Evolutionary conservation across 1,284 basidiomycete species (phyloP).

Genomic region (Exsudoporus floridanus): DNA sequence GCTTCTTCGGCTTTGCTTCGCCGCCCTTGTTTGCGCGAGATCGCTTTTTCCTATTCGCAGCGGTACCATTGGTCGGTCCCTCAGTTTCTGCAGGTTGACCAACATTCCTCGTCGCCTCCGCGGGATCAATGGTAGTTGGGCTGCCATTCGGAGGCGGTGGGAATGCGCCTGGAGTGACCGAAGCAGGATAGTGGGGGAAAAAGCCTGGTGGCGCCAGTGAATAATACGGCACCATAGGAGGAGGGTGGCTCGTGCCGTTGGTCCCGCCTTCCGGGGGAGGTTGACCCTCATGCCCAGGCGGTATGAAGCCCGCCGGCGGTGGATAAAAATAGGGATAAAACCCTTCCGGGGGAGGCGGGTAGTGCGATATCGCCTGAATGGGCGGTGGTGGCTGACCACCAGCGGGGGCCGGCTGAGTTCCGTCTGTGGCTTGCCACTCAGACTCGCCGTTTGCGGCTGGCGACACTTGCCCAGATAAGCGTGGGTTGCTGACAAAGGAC

Average conservation of each 20-base stretch:
- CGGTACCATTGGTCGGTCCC: constrained; percentile 27
- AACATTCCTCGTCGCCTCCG: constrained; percentile 22
- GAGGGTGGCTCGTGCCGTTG: constrained; percentile 42
- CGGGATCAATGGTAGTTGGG: constrained; percentile 32
- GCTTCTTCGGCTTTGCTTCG: constrained; percentile 37
- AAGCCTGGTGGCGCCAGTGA: constrained; percentile 41
- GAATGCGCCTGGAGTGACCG: constrained; percentile 28
- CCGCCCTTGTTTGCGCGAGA: constrained; percentile 31
- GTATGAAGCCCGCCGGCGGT: constrained; percentile 41
- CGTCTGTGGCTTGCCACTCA: constrained; percentile 37
- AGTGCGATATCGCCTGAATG: constrained; percentile 42
- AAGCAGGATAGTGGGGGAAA: constrained; percentile 29
- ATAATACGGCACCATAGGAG: constrained; percentile 46
- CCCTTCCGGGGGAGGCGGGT: constrained; percentile 44
- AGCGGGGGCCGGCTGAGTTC: constrained; percentile 28
- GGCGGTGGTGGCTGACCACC: constrained; percentile 37
- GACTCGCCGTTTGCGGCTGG: constrained; percentile 22
- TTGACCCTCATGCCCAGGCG: constrained; percentile 43
- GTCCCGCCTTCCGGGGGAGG: constrained; percentile 42
- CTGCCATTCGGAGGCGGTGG: constrained; percentile 28
- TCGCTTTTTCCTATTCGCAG: constrained; percentile 35
- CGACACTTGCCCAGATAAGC: constrained; percentile 19
- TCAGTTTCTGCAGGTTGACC: constrained; percentile 15
- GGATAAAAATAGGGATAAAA: constrained; percentile 59
- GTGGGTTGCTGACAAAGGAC: constrained; percentile 9